phyloP scores from a whole-genome alignment of 2,329 filamentous ascomycete genomes.

The Thielaviopsis musarum region DNA sequence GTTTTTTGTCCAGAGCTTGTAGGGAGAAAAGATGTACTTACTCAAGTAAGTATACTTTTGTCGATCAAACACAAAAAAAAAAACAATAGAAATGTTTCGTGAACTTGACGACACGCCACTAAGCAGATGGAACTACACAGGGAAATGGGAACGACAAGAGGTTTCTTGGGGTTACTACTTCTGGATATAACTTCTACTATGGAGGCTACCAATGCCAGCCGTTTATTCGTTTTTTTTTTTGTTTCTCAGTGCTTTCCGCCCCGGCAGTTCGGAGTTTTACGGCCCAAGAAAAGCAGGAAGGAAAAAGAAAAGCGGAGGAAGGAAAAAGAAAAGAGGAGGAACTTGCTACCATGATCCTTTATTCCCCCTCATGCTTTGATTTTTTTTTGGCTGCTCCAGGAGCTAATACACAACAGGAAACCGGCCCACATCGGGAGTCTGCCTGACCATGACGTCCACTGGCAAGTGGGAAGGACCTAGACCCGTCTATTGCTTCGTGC shows the following conservation, averaged over 20 bases:
- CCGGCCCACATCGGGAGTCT: no score
- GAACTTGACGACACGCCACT: neutral
- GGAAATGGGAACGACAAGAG: no score
- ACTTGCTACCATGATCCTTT: neutral
- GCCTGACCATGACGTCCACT: no score
- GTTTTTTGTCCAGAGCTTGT: neutral
- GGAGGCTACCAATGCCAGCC: no score
- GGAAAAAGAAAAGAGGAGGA: neutral
- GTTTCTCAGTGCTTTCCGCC: neutral
- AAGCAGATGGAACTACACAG: neutral
- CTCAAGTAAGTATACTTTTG: no score
- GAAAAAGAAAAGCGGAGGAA: neutral
- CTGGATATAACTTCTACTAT: no score
- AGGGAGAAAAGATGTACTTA: neutral
- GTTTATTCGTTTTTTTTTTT: neutral
- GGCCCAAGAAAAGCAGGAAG: neutral
- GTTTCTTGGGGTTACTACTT: no score
- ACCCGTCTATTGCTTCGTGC: neutral
- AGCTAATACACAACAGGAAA: no score
- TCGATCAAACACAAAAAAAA: neutral
- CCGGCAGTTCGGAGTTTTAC: neutral
- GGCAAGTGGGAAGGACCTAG: no score
- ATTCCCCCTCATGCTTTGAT: no score
- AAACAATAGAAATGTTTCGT: neutral
- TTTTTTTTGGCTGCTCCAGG: no score